Conservation (phyloP, 352 stramenopile genomes). For the Phytopythium delawarense region DNA sequence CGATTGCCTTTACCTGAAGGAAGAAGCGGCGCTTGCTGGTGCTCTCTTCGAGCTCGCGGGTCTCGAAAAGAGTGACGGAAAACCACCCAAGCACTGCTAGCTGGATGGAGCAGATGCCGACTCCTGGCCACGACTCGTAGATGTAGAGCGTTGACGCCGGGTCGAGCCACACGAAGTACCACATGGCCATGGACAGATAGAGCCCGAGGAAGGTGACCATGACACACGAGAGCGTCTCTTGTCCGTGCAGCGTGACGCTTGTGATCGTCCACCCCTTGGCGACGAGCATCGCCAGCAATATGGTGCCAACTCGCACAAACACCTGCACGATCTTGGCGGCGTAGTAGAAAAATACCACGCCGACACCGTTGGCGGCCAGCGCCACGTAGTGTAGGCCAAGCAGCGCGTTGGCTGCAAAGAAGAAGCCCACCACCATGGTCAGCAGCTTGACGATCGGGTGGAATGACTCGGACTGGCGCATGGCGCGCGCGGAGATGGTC, state of each 20-base stretch:
- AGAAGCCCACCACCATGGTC: slow-evolving; percentile 60
- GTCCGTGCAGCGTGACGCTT: slow-evolving; percentile 47
- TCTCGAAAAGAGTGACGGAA: slow-evolving; percentile 59
- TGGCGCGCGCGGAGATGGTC: slow-evolving; percentile 32
- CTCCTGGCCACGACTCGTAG: slow-evolving; percentile 70
- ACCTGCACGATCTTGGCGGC: slow-evolving; percentile 64
- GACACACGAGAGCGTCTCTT: slow-evolving; percentile 63
- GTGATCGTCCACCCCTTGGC: slow-evolving; percentile 84
- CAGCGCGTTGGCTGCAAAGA: slow-evolving; percentile 53
- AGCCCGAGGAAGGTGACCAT: slow-evolving; percentile 57
- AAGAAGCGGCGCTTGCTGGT: slow-evolving; percentile 63
- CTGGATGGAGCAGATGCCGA: slow-evolving; percentile 63
- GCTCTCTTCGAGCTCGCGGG: slow-evolving; percentile 52
- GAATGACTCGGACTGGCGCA: slow-evolving; percentile 65
- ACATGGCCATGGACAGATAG: slow-evolving; percentile 78
- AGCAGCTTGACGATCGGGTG: slow-evolving; percentile 75
- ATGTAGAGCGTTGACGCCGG: slow-evolving; percentile 78
- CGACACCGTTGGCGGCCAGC: slow-evolving; percentile 60
- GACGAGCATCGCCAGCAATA: slow-evolving; percentile 69
- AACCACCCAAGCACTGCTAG: slow-evolving; percentile 64
- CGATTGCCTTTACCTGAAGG: slow-evolving; percentile 23
- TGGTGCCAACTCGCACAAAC: slow-evolving; percentile 64
- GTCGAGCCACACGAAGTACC: slow-evolving; percentile 76
- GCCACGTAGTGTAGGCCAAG: slow-evolving; percentile 58
- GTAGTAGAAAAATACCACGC: slow-evolving; percentile 67